phyloP scores from a whole-genome alignment of 164 flowering plant species.

The Piper longum region DNA sequence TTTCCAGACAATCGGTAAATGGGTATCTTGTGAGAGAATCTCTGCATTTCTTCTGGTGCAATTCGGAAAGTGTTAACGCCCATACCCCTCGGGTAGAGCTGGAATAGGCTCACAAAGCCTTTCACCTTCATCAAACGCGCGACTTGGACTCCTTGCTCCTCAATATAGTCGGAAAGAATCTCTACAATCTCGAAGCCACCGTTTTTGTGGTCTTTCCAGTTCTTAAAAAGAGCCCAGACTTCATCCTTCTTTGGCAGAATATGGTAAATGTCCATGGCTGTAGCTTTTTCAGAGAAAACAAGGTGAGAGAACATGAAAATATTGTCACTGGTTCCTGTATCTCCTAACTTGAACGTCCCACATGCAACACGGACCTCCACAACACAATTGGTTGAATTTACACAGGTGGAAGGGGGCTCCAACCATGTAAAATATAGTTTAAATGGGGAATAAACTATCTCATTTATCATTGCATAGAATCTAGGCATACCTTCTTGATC shows the following conservation, averaged over 20 bases:
- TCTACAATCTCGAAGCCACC: slow-evolving; percentile 40
- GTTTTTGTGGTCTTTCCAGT: slow-evolving; percentile 35
- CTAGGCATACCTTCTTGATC: slow-evolving; percentile 74
- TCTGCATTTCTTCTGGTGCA: slow-evolving; percentile 23
- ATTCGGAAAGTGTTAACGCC: slow-evolving; percentile 16
- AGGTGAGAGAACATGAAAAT: slow-evolving; percentile 37
- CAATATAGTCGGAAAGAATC: slow-evolving; percentile 28
- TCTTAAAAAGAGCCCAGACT: slow-evolving; percentile 50
- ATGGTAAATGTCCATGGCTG: slow-evolving; percentile 7
- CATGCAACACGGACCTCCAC: slow-evolving; percentile 45
- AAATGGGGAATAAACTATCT: slow-evolving; percentile 28
- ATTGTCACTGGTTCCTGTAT: slow-evolving; percentile 10
- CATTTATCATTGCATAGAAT: slow-evolving; percentile 55
- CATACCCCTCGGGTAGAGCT: slow-evolving; percentile 3
- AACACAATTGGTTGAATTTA: slow-evolving; percentile 28
- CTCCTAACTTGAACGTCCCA: slow-evolving; percentile 38
- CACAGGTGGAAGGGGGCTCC: slow-evolving; percentile 29
- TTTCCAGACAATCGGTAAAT: slow-evolving; percentile 27
- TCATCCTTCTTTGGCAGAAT: slow-evolving; percentile 51
- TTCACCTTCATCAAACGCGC: slow-evolving; percentile 29
- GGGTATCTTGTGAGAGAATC: slow-evolving; percentile 55
- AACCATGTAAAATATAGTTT: slow-evolving; percentile 64
- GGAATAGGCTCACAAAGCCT: slow-evolving; percentile 40
- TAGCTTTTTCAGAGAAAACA: slow-evolving; percentile 6
- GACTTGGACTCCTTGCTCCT: slow-evolving; percentile 28